Evolutionary conservation across 2,329 filamentous ascomycete genomes (phyloP).

Genomic region (Sclerotiophoma versabilis): DNA sequence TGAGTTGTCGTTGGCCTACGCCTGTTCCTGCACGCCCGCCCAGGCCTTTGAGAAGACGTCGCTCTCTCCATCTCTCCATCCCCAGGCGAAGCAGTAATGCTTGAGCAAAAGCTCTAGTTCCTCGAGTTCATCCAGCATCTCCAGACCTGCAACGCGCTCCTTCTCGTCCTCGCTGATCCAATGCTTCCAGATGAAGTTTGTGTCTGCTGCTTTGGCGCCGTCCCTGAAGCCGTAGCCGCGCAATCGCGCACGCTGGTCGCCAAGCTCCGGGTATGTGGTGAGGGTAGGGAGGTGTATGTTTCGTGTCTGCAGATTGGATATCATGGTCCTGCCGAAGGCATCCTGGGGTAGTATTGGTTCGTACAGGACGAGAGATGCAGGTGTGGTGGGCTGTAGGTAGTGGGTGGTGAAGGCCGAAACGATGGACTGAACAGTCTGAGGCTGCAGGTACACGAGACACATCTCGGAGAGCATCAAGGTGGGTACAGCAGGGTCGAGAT

Average conservation of each 20-base stretch:
- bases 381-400: conserved; percentile 55
- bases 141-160: conserved; percentile 76
- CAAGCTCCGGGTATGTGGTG: conserved; percentile 71
- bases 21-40: conserved; percentile 34
- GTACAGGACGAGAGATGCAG: conserved; percentile 75
- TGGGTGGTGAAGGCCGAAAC: conserved; percentile 55
- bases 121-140: conserved; percentile 94
- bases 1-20: background rate
- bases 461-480: conserved; percentile 93
- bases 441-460: conserved; percentile 87
- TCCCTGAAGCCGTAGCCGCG: conserved; percentile 68
- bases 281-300: conserved; percentile 87
- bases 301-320: conserved; percentile 82
- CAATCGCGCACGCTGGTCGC: conserved; percentile 73
- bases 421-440: conserved; percentile 68
- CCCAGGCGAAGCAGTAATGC: conserved; percentile 93
- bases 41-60: conserved; percentile 45
- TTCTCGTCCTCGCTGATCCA: conserved; percentile 79
- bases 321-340: conserved; percentile 90
- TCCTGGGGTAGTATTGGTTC: conserved; percentile 87
- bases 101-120: conserved; percentile 87
- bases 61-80: conserved; percentile 66
- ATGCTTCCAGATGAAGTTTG: conserved; percentile 74
- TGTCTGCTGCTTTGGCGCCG: conserved; percentile 64
- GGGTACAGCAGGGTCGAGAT: conserved; percentile 65